These are phyloP conservation scores for Neurospora sp. DNA, from an alignment of 495 filamentous ascomycete species.

Conservation along the genomic window DNA sequence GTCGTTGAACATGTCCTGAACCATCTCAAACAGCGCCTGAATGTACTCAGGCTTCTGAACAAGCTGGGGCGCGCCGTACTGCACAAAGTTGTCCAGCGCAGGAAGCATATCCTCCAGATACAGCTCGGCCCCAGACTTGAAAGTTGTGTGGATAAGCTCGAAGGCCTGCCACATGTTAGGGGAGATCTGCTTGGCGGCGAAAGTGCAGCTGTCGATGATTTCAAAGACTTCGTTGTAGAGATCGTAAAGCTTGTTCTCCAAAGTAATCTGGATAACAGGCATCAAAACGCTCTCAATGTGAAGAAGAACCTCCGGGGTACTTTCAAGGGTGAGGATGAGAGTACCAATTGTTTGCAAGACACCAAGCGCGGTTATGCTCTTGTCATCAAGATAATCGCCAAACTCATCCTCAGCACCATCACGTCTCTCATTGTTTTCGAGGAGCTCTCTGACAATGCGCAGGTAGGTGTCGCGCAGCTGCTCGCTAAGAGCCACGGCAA, in stretches of 20 bases:
- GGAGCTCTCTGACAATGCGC: constrained; percentile 79
- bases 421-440: constrained; percentile 70
- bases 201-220: constrained; percentile 99
- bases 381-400: constrained; percentile 91
- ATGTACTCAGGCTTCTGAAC: constrained; percentile 78
- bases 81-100: constrained; percentile 91
- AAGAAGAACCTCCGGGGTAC: constrained; percentile 84
- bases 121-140: constrained; percentile 92
- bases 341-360: constrained; percentile 97
- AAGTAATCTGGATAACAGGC: constrained; percentile 89
- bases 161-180: constrained; percentile 98
- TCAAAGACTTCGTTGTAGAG: constrained; percentile 97
- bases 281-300: constrained; percentile 93
- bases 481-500: constrained; percentile 94
- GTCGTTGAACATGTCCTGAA: constrained; percentile 55
- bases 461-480: constrained; percentile 95
- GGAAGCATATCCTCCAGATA: constrained; percentile 99
- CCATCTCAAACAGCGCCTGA: constrained; percentile 76
- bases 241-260: constrained; percentile 96
- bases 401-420: constrained; percentile 65
- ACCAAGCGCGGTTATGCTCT: constrained; percentile 93
- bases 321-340: constrained; percentile 90
- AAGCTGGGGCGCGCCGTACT: constrained; percentile 74
- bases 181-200: constrained; percentile 89
- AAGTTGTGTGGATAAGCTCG: constrained; percentile 89